A percentile compares a stretch with the other conserved stretches of the same genome.
Conservation (phyloP, 345 rosid genomes). For the Citrus trifoliata region DNA sequence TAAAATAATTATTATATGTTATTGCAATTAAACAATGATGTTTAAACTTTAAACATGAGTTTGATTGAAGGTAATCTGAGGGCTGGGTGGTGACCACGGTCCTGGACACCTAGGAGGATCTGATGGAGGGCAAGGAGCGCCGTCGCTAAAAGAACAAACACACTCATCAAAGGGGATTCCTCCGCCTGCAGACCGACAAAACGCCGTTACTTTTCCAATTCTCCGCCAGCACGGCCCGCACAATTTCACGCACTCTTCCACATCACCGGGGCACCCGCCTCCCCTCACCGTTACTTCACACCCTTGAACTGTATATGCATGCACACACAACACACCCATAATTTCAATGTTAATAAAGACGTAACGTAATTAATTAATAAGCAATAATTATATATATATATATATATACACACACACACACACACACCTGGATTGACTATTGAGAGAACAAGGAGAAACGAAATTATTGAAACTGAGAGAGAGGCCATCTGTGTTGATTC, state of each 20-base stretch:
- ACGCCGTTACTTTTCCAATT: slow-evolving; percentile 12
- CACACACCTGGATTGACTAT: too few species aligned
- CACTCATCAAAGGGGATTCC: slow-evolving; percentile 23
- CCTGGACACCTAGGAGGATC: slow-evolving; percentile 28
- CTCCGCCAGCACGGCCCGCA: slow-evolving; percentile 27
- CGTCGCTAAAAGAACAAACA: slow-evolving; percentile 15
- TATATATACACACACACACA: too few species aligned
- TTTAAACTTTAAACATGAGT: neutral
- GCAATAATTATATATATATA: too few species aligned
- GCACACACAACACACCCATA: too few species aligned
- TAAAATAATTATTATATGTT: too few species aligned
- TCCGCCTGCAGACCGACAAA: slow-evolving; percentile 21
- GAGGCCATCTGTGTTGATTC: too few species aligned
- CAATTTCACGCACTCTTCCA: slow-evolving; percentile 3
- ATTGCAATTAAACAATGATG: neutral
- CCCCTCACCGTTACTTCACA: slow-evolving; percentile 5
- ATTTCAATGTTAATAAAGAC: too few species aligned
- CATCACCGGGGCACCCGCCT: slow-evolving; percentile 27
- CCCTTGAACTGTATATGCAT: too few species aligned
- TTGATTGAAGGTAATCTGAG: neutral
- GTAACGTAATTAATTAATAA: too few species aligned
- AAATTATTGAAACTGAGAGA: too few species aligned
- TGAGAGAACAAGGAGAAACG: too few species aligned
- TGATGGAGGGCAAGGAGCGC: slow-evolving; percentile 28
- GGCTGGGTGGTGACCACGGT: neutral